Percentiles rank a stretch among this genome's conserved stretches.
These are phyloP conservation scores for Phytophthora pluvialis DNA, from an alignment of 352 stramenopile genomes.

Conservation along the genomic window DNA sequence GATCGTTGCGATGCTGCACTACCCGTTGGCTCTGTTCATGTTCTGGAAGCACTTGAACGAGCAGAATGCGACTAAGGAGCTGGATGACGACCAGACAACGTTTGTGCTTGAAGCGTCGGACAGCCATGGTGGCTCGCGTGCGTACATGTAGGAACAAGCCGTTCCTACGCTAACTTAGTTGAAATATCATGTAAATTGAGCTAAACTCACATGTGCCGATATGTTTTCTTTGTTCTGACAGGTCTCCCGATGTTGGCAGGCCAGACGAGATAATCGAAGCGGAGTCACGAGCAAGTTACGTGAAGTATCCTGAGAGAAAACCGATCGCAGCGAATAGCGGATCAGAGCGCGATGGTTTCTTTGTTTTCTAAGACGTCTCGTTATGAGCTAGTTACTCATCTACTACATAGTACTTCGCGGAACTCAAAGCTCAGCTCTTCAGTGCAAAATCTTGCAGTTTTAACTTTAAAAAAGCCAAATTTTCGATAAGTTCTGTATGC, in stretches of 20 bases:
- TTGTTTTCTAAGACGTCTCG: neutral
- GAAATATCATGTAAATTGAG: constrained; percentile 6
- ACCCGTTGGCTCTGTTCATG: constrained; percentile 41
- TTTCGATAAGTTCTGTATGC: too few species aligned
- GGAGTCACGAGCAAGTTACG: neutral
- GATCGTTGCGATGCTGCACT: constrained; percentile 65
- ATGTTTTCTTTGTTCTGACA: neutral
- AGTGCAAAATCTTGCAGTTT: too few species aligned
- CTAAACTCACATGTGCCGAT: neutral
- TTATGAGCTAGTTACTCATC: too few species aligned
- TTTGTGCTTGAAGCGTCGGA: constrained; percentile 26
- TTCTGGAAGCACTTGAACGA: constrained; percentile 38
- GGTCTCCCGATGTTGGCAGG: neutral
- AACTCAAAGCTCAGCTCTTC: too few species aligned
- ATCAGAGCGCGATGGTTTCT: neutral
- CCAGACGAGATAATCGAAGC: neutral
- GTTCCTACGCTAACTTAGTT: neutral
- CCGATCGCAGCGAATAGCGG: neutral
- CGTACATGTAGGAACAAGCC: constrained; percentile 23
- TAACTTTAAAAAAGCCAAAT: too few species aligned
- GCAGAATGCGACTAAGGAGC: neutral
- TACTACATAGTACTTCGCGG: too few species aligned
- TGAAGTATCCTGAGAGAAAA: neutral
- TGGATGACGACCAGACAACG: constrained; percentile 1
- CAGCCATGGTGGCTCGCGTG: constrained; percentile 18